Base-by-base conservation (phyloP, 2,329 filamentous ascomycete genomes). In the Gremmenia infestans region DNA sequence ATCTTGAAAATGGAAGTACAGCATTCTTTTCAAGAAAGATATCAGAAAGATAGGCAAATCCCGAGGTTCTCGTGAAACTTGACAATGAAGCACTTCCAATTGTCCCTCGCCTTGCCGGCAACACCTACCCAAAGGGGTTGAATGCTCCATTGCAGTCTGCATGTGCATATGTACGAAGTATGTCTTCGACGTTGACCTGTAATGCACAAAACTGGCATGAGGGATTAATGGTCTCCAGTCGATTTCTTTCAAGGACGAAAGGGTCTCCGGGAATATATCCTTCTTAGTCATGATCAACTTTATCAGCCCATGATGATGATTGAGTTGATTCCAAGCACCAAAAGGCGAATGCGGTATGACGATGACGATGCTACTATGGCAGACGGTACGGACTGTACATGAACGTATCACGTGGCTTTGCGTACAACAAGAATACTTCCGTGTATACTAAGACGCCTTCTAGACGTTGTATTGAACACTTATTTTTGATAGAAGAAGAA, bases 221-320 rank as follows among this genome's bases (percentile, higher is more conserved):
- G 64, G 64, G 63, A 66, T 66, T 66, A 65, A 65, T 63, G 48
- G 32, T 9, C 51, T 49, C 64, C 63, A 66, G 59, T 64, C 60
- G 47, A 59, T 53, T 58, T 53, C 22, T 45, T n/a, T 52, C 19
- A 22, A 35, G 55, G 53, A 55, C 53, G 42, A 58, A 60, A 40
- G 50, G 56, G 22, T 45, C 4, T 19, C 19, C 22, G n/a, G 42
- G 17, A 12, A 15, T 11, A 6, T 1, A 2, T 45, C 17, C 12
- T 17, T 22, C 42, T 45, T 45, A 45, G 42, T 45, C 42, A 45
- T 45, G 19, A 8, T 23, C 15, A 43, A 5, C 6, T 25, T 6
- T 25, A 25, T 25, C 28, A 32, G 28, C 28, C 28, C 28, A 32
- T 4, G 9, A 32, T 32, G 28, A 32, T 12, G 9, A 9, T 32